Evolutionary conservation across 495 filamentous ascomycete genomes (phyloP).

Genomic region (Aspergillus hancockii): DNA sequence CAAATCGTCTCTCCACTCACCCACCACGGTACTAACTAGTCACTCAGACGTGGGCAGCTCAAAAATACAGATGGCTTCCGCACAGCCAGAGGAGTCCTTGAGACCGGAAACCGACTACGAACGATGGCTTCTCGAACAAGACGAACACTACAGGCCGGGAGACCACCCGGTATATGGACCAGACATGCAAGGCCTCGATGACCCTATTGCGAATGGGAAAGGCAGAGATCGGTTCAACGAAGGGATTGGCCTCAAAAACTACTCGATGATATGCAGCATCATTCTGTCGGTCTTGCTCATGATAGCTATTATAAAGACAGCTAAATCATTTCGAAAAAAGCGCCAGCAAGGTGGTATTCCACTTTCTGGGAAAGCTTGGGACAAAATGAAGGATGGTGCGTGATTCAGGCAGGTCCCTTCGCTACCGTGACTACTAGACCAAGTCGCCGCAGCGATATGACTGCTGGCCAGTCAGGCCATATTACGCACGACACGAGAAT

Average conservation of each 20-base stretch:
- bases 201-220: no score
- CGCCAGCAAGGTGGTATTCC: neutral
- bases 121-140: neutral
- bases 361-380: neutral
- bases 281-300: neutral
- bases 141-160: neutral
- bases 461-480: neutral
- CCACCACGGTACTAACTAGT: no score
- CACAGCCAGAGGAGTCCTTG: neutral
- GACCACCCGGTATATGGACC: neutral
- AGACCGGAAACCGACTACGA: neutral
- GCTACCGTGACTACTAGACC: neutral
- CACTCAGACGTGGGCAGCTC: no score
- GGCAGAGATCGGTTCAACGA: no score
- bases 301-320: neutral
- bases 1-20: no score
- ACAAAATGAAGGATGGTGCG: neutral
- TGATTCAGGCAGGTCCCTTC: neutral
- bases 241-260: neutral
- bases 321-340: neutral
- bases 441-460: neutral
- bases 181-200: neutral
- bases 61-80: no score
- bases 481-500: neutral
- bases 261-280: neutral